Evolutionary conservation across 108 stramenopile species (phyloP), one percentile per base, ranked within the genome.

Genomic region (Pseudonitzschia multistriata): DNA sequence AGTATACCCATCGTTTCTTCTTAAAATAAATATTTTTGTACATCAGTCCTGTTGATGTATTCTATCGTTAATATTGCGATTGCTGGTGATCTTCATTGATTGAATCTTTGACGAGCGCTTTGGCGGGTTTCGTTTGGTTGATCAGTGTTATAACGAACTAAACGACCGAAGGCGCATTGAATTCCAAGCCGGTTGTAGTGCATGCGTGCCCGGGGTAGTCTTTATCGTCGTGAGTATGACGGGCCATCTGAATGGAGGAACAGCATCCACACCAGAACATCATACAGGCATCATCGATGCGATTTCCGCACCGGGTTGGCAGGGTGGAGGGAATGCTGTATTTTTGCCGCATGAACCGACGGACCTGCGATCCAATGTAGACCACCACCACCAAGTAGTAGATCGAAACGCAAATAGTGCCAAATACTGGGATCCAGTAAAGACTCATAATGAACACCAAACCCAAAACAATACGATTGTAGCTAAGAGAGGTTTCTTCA

Each of bases 221-320:
- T 62, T 89, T 86, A 53, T 89, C 85, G 76, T 89, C 80, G 49
- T 86, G 85, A 17, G 88, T 89, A 42, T 89, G 88, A 13, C 88
- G 71, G 19, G 85, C 85, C 84, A 89, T 86, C 67, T 89, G 88
- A 56, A 86, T 81, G 19, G 76, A 36, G 3, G 88, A 77, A 63
- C 88, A 89, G 61, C 85, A 86, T 13, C 77, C 67, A 68, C 85
- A 89, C 67, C 77, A 83, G 29, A 79, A 52, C 72, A 84, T 80
- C 71, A 81, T 79, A 50, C 81, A 85, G 13, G 56, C 42, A 62
- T 89, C 88, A 19, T 89, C 88, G 45, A 79, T 57, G 15, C 39
- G 66, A 63, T 55, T 49, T 5, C 31, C 54, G 59, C 61, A 67
- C 22, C 62, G 25, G 14, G 66, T 65, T 21, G 61, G 57, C 49